Evolutionary conservation across 1,139 yeast genomes (phyloP).

Genomic region (Kodamaea sp.): DNA sequence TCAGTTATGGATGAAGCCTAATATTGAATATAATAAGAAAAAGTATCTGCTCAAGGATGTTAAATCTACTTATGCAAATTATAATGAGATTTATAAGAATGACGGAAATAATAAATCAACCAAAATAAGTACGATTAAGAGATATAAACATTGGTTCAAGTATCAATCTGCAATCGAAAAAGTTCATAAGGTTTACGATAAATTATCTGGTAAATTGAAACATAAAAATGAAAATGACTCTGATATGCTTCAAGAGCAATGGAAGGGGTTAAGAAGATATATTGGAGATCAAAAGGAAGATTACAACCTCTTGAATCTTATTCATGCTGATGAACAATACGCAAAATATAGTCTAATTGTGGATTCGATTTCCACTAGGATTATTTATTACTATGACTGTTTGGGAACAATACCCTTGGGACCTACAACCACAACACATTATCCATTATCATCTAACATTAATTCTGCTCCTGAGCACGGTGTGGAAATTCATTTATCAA

Average conservation of each 20-base stretch:
- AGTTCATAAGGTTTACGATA: conserved; percentile 4
- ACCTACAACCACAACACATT: conserved; percentile 9
- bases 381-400: conserved; percentile 64
- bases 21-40: conserved; percentile 49
- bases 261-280: conserved; percentile 46
- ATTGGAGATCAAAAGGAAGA: conserved; percentile 34
- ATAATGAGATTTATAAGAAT: background rate
- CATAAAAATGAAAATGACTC: conserved; percentile 1
- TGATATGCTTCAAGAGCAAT: conserved; percentile 14
- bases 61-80: no score
- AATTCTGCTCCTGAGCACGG: conserved; percentile 62
- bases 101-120: background rate
- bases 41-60: conserved; percentile 2
- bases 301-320: conserved; percentile 19
- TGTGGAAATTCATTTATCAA: conserved; percentile 53
- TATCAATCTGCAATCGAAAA: conserved; percentile 19
- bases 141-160: conserved; percentile 23
- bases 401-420: conserved; percentile 46
- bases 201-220: conserved; percentile 1
- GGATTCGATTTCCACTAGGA: conserved; percentile 54
- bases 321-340: conserved; percentile 55
- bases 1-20: conserved; percentile 62
- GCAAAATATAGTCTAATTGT: conserved; percentile 75
- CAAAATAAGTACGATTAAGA: conserved; percentile 15
- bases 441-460: background rate